Evolutionary conservation across 768 basidiomycete genomes (phyloP).

Genomic region (Russula foetens): DNA sequence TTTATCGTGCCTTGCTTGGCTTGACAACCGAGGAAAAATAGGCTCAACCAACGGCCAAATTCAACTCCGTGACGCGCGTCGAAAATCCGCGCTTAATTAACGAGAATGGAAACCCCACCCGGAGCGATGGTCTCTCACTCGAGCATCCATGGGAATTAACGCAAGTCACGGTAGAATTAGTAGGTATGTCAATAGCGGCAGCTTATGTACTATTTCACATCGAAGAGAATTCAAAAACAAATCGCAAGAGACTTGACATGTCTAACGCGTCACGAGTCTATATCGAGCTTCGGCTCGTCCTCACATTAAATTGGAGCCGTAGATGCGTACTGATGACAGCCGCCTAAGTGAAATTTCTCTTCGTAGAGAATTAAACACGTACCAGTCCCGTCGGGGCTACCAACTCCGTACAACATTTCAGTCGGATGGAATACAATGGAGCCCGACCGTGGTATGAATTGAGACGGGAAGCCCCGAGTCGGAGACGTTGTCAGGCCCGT

Average conservation of each 20-base stretch:
- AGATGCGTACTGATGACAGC: conserved; percentile 14
- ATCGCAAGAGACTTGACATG: conserved; percentile 6
- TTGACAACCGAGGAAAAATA: conserved; percentile 4
- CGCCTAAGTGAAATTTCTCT: neutral
- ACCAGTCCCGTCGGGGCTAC: conserved; percentile 59
- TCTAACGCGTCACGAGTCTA: neutral
- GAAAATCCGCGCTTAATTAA: neutral
- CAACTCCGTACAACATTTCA: conserved; percentile 76
- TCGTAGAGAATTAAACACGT: conserved; percentile 11
- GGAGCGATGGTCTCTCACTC: neutral
- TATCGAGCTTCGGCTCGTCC: neutral
- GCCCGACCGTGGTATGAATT: conserved; percentile 52
- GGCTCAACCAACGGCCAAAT: neutral
- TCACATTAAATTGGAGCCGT: conserved; percentile 19
- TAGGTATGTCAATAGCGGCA: conserved; percentile 1
- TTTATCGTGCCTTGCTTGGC: neutral
- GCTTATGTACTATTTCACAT: conserved; percentile 1
- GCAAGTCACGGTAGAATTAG: neutral
- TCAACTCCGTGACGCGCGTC: conserved; percentile 4
- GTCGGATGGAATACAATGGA: conserved; percentile 76
- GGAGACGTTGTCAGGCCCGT: conserved; percentile 51
- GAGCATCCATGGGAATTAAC: neutral
- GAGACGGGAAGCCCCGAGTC: conserved; percentile 45
- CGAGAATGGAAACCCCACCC: neutral
- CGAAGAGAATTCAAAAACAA: neutral